Percentiles rank a stretch among this genome's conserved stretches.
Evolutionary conservation across 371 early-diverging fungal species (phyloP).

Genomic region (Batrachochytrium dendrobatidis): DNA sequence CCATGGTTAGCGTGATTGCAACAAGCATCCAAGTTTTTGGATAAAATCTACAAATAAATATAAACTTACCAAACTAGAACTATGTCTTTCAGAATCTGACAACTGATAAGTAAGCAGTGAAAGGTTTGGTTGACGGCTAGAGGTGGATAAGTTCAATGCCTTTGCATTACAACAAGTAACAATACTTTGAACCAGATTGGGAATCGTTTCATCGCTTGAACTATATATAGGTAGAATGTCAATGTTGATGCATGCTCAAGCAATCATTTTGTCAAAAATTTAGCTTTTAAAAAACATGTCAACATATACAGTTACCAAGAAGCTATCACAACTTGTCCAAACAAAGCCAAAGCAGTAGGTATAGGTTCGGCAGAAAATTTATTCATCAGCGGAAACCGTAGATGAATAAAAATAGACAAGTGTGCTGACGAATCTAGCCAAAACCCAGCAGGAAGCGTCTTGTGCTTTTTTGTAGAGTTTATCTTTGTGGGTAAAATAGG

Average conservation of each 20-base stretch:
- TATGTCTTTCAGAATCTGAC: constrained; percentile 5
- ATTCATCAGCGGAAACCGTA: constrained; percentile 10
- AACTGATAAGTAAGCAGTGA: neutral
- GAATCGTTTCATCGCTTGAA: constrained; percentile 3
- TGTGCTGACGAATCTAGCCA: constrained; percentile 19
- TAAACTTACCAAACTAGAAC: constrained; percentile 7
- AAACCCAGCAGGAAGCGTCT: constrained; percentile 10
- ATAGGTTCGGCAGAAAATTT: neutral
- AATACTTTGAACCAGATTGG: neutral
- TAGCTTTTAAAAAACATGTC: too few relatives aligned
- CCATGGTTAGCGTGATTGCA: neutral
- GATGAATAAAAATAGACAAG: constrained; percentile 8
- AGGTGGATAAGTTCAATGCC: constrained; percentile 2
- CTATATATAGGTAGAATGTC: too few relatives aligned
- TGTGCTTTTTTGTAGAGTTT: neutral
- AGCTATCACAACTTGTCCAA: constrained; percentile 11
- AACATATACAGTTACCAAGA: neutral
- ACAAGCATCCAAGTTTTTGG: neutral
- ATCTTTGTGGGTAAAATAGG: constrained; percentile 12
- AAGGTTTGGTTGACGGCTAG: neutral
- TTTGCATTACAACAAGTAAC: neutral
- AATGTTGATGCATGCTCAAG: too few relatives aligned
- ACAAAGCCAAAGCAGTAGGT: constrained; percentile 2
- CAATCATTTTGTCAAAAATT: too few relatives aligned
- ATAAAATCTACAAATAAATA: neutral